Evolutionary conservation across 345 rosid genomes (phyloP).

Genomic region (Populus tremula): DNA sequence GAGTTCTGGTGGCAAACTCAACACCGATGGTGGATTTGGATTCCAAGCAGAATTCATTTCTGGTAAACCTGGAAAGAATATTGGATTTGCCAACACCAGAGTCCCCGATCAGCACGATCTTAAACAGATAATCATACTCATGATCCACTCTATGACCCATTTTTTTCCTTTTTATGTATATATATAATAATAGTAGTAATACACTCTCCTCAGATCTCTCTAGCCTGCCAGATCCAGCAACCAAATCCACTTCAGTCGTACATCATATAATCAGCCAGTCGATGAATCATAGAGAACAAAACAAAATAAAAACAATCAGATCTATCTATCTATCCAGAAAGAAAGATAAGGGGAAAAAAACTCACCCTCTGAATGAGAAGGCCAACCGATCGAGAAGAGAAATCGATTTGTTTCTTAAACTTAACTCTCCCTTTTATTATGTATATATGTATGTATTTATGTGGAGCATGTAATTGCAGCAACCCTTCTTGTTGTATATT

Average conservation of each 20-base stretch:
- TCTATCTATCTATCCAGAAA: not conserved
- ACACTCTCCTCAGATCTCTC: not conserved
- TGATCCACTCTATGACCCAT: not conserved
- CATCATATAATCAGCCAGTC: not conserved
- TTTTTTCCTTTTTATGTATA: not conserved
- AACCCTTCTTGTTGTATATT: not conserved
- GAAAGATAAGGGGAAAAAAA: not conserved
- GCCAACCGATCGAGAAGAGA: not conserved
- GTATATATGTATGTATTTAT: not conserved
- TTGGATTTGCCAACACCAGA: conserved; percentile 1
- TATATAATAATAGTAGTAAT: not conserved
- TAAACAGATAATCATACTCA: not conserved
- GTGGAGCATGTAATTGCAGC: not conserved
- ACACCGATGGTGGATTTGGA: not conserved
- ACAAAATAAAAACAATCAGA: not conserved
- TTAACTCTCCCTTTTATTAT: too few species aligned
- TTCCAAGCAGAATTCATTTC: conserved; percentile 1
- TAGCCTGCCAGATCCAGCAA: not conserved
- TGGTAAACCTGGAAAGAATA: not conserved
- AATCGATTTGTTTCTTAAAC: not conserved
- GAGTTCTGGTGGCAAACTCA: conserved; percentile 3
- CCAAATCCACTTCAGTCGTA: not conserved
- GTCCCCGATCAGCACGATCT: not conserved
- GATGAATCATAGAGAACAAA: not conserved
- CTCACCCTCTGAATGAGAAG: not conserved